Conservation (phyloP, 495 filamentous ascomycete species). For the Aspergillus baeticus region DNA sequence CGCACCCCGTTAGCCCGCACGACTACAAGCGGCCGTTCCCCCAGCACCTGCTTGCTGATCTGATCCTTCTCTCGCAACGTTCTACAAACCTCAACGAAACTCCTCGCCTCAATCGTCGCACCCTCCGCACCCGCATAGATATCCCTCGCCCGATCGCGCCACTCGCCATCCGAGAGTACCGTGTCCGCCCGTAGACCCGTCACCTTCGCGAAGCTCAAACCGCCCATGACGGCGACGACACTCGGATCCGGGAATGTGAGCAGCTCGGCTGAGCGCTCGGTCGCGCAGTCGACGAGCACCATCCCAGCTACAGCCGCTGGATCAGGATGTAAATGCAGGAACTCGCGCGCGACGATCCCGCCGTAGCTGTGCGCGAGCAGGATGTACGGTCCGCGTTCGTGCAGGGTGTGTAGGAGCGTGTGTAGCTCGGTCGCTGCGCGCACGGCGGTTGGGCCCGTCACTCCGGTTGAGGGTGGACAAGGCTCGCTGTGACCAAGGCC, state of each 20-base stretch:
- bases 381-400: constrained; percentile 33
- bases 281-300: constrained; percentile 39
- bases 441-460: background rate
- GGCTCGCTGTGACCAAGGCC: constrained; percentile 38
- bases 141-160: constrained; percentile 33
- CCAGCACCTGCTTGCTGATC: constrained; percentile 28
- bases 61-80: constrained; percentile 33
- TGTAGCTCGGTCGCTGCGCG: constrained; percentile 32
- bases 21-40: constrained; percentile 36
- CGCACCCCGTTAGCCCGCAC: constrained; percentile 31
- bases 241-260: constrained; percentile 31
- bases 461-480: background rate
- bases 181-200: constrained; percentile 30
- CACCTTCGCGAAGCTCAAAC: constrained; percentile 30
- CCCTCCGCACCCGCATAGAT: constrained; percentile 23
- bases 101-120: constrained; percentile 16
- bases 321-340: constrained; percentile 37
- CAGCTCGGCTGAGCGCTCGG: constrained; percentile 34
- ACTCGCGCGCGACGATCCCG: constrained; percentile 48
- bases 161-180: constrained; percentile 32
- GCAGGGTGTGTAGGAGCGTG: constrained; percentile 22
- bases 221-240: constrained; percentile 30
- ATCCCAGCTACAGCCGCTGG: constrained; percentile 34
- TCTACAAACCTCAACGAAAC: constrained; percentile 22
- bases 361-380: constrained; percentile 54